Base-by-base conservation (phyloP, 331 rosid genomes). In the Stylosanthes scabra region DNA sequence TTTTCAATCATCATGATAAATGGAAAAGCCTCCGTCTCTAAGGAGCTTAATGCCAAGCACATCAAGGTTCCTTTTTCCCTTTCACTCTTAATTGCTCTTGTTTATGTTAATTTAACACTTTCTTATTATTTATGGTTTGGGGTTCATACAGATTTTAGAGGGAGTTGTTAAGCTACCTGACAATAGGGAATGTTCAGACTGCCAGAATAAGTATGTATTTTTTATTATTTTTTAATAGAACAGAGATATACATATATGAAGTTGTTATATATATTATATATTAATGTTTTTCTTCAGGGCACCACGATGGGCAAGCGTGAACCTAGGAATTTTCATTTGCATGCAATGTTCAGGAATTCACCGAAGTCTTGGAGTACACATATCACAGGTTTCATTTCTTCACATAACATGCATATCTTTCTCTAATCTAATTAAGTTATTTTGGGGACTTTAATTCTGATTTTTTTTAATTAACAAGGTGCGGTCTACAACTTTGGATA, bases 271-370 rank as follows among this genome's bases (percentile, higher is more conserved):
- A n/a, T n/a, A n/a, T n/a, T n/a, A n/a, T 66, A 29, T n/a, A 29
- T 71, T 47, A 34, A 39, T 74, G 46, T 74, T 34, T 34, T n/a
- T n/a, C n/a, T 56, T 78, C 93, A 93, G 98, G 87, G 96, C 96
- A 45, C 98, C 98, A 6, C 83, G 98, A 78, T 93, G 96, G 98
- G 98, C 98, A 37, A 93, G 96, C 77, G 97, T 91, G 59, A 94
- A 89, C 82, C 85, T 94, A 34, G 98, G 98, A 76, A 86, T 88
- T 62, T 91, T 94, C 74, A 94, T 91, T 71, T 94, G 98, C 87
- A 78, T 91, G 97, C 96, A 88, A 60, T 91, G 97, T 79, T 94
- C 98, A n/a, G 98, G 98, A 81, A 88, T 91, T 81, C 98, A 94
- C 78, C 85, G 97, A 46, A 87, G 96, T 80, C 98, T 91, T 44